phyloP scores from a whole-genome alignment of 2,329 filamentous ascomycete genomes.

The Fusarium oligoseptatum region DNA sequence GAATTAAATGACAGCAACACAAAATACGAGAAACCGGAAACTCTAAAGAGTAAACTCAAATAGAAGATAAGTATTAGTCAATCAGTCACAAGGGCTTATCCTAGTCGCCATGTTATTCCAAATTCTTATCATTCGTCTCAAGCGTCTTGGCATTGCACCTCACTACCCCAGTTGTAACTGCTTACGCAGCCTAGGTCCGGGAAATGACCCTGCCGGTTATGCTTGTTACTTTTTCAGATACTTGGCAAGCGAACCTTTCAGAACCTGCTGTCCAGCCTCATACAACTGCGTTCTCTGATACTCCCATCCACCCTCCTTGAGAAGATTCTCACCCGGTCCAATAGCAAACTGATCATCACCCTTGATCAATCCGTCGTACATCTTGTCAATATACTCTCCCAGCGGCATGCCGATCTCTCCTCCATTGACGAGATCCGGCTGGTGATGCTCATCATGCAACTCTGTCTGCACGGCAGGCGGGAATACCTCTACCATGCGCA shows the following conservation, averaged over 20 bases:
- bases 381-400: conserved; percentile 58
- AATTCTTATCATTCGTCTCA: not conserved
- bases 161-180: not conserved
- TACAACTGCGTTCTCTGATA: conserved; percentile 33
- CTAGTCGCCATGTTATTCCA: not conserved
- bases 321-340: conserved; percentile 36
- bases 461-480: conserved; percentile 49
- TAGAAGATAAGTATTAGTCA: not conserved
- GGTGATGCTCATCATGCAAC: conserved; percentile 45
- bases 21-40: too few relatives aligned
- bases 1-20: too few relatives aligned
- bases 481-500: conserved; percentile 47
- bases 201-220: not conserved
- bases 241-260: conserved; percentile 25
- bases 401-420: conserved; percentile 54
- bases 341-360: conserved; percentile 45
- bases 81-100: not conserved
- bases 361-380: conserved; percentile 38
- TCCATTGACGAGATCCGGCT: conserved; percentile 44
- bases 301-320: conserved; percentile 45
- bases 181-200: not conserved
- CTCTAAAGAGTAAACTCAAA: not conserved
- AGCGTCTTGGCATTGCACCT: not conserved
- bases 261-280: conserved; percentile 17
- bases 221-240: conserved; percentile 26